Evolutionary conservation across 768 basidiomycete genomes (phyloP).

Genomic region (Brasilioporus rufonigricans): DNA sequence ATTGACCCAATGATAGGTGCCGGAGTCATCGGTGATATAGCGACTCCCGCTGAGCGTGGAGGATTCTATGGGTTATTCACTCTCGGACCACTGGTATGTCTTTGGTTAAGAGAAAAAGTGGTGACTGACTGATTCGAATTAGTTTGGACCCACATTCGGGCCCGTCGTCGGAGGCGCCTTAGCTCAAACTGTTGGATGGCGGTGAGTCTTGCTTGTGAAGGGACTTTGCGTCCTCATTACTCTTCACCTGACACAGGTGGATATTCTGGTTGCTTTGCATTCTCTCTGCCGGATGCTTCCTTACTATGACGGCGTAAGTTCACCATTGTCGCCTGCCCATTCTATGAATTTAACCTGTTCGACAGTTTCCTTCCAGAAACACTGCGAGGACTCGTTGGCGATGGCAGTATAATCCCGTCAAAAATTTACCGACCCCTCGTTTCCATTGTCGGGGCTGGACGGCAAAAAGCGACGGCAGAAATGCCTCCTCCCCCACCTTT

Average conservation of each 20-base stretch:
- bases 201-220: conserved; percentile 34
- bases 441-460: conserved; percentile 24
- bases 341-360: neutral
- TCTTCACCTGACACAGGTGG: conserved; percentile 8
- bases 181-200: conserved; percentile 61
- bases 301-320: conserved; percentile 14
- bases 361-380: conserved; percentile 25
- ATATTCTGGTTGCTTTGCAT: conserved; percentile 25
- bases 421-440: conserved; percentile 29
- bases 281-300: conserved; percentile 11
- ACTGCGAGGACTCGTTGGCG: conserved; percentile 23
- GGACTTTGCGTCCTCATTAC: neutral
- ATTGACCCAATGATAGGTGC: conserved; percentile 43
- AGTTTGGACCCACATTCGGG: conserved; percentile 56
- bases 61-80: conserved; percentile 68
- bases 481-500: conserved; percentile 21
- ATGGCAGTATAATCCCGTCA: conserved; percentile 29
- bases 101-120: neutral
- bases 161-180: conserved; percentile 54
- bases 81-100: conserved; percentile 58
- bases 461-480: conserved; percentile 4
- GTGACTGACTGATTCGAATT: neutral
- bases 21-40: conserved; percentile 78
- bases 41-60: conserved; percentile 69
- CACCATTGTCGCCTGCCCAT: neutral